Conservation (phyloP, 768 basidiomycete species). For the Roridomyces roridus region DNA sequence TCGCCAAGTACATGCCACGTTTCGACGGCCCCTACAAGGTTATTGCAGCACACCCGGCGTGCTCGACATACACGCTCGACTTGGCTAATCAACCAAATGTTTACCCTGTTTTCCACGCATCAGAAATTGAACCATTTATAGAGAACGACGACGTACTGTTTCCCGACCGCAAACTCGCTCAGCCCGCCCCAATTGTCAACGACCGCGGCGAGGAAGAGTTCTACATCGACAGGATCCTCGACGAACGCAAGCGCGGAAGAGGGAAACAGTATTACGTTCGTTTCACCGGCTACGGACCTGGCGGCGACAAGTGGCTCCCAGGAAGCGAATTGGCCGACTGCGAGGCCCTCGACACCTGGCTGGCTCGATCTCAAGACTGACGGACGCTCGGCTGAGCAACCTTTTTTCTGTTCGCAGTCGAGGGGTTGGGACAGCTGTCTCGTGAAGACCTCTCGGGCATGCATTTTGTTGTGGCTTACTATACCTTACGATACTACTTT, state of each 20-base stretch:
- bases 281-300: not conserved
- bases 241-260: not conserved
- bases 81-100: constrained; percentile 25
- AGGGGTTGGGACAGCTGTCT: no score
- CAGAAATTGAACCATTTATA: constrained; percentile 26
- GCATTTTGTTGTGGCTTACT: no score
- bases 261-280: no score
- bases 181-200: not conserved
- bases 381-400: no score
- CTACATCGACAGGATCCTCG: not conserved
- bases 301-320: no score
- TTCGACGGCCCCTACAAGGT: constrained; percentile 37
- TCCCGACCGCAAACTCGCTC: constrained; percentile 28
- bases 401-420: no score
- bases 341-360: no score
- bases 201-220: not conserved
- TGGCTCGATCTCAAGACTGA: no score
- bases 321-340: no score
- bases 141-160: constrained; percentile 38
- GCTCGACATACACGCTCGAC: constrained; percentile 30
- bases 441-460: no score
- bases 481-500: no score
- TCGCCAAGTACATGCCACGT: constrained; percentile 45
- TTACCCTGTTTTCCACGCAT: constrained; percentile 39
- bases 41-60: constrained; percentile 11